Conservation (phyloP, 306 rosid species). For the Erythrophleum fordii region DNA sequence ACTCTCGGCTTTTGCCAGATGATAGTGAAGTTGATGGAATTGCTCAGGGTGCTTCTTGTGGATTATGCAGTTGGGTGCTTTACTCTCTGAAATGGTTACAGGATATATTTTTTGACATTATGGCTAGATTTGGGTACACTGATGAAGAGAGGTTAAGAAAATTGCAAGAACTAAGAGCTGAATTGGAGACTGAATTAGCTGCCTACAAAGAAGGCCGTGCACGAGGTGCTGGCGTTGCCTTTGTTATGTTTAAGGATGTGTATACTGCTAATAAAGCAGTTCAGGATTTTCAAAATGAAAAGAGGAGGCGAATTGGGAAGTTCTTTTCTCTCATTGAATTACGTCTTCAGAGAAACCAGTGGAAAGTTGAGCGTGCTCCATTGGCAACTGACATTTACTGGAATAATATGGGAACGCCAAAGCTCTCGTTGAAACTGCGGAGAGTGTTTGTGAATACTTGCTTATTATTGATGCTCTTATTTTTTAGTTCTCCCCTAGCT, state of each 20-base stretch:
- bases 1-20: slow-evolving; percentile 67
- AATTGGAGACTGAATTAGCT: slow-evolving; percentile 82
- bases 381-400: slow-evolving; percentile 92
- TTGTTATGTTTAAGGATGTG: slow-evolving; percentile 92
- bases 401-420: slow-evolving; percentile 89
- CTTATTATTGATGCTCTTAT: slow-evolving; percentile 76
- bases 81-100: slow-evolving; percentile 49
- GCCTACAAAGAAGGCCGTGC: slow-evolving; percentile 88
- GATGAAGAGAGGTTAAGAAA: slow-evolving; percentile 77
- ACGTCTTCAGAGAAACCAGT: slow-evolving; percentile 82
- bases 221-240: slow-evolving; percentile 85
- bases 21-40: slow-evolving; percentile 47
- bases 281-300: slow-evolving; percentile 89
- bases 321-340: slow-evolving; percentile 84
- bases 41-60: slow-evolving; percentile 31
- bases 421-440: slow-evolving; percentile 65
- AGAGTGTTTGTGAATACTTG: slow-evolving; percentile 84
- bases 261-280: slow-evolving; percentile 93
- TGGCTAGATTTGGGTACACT: slow-evolving; percentile 66
- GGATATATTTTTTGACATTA: slow-evolving; percentile 45
- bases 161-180: slow-evolving; percentile 82
- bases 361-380: slow-evolving; percentile 99
- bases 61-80: slow-evolving; percentile 44
- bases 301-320: slow-evolving; percentile 76
- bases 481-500: slow-evolving; percentile 96